These are phyloP conservation scores for Alternaria hordeiaustralica DNA, from an alignment of 2,329 filamentous ascomycete genomes.

Conservation along the genomic window DNA sequence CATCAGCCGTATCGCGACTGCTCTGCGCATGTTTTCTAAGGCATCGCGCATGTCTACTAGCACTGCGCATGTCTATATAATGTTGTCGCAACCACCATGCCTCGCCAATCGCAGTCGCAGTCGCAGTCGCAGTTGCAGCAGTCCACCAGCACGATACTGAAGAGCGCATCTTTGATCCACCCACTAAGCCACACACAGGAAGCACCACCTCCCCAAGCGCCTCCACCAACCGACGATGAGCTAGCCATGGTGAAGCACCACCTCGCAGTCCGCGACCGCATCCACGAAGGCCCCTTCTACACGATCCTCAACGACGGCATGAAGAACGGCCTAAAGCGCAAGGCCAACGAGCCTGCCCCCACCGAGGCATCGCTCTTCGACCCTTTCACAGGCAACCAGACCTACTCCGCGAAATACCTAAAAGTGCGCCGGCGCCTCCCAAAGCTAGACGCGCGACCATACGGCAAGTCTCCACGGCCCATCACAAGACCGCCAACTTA, in stretches of 20 bases:
- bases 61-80: slow-evolving; percentile 12
- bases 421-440: slow-evolving; percentile 64
- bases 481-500: too few relatives aligned
- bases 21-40: background rate
- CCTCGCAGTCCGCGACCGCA: slow-evolving; percentile 59
- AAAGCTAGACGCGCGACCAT: slow-evolving; percentile 60
- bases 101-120: background rate
- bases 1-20: background rate
- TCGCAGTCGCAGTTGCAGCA: slow-evolving; percentile 4
- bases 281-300: slow-evolving; percentile 67
- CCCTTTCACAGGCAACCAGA: slow-evolving; percentile 67
- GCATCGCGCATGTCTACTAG: background rate
- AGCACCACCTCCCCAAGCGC: slow-evolving; percentile 45
- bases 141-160: background rate
- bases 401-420: slow-evolving; percentile 64
- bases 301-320: slow-evolving; percentile 59
- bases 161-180: slow-evolving; percentile 5
- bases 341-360: slow-evolving; percentile 47
- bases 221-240: slow-evolving; percentile 54
- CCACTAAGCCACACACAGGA: slow-evolving; percentile 36
- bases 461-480: slow-evolving; percentile 53
- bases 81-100: slow-evolving; percentile 14
- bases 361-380: slow-evolving; percentile 56
- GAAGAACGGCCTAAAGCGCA: slow-evolving; percentile 50
- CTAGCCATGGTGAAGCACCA: slow-evolving; percentile 57